Evolutionary conservation across 2,329 filamentous ascomycete species (phyloP), one percentile per base, ranked within the genome.

Genomic region (Lojkania enalia): DNA sequence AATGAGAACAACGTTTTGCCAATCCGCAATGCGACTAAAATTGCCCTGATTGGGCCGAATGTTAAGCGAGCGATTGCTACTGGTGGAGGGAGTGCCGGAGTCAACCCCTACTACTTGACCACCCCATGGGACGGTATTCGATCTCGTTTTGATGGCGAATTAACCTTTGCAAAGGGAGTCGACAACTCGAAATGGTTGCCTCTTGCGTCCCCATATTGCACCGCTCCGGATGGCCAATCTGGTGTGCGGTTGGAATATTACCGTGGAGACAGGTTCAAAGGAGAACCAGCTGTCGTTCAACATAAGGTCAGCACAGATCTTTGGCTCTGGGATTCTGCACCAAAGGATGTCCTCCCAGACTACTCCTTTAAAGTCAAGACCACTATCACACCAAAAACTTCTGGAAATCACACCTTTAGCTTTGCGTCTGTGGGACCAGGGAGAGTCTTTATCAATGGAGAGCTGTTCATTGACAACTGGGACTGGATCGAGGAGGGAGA

Each of bases 281-380:
- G 82, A 2, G 63, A 73, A 16, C 79, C 83, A 7, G 72, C 77
- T 1, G 73, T 83, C 13, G 72, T 79, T 2, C 82, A 86, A 59
- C 75, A 77, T 39, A 78, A 84, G 50, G 76, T 72, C 5, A 85
- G 84, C 57, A 86, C 83, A 0, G 83, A 87, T 59, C 75, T 87
- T 1, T 86, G 85, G 73, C 74, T 87, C 2, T 87, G 84, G 83
- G 84, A 87, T 54, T 86, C 84, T 2, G 83, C 82, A 1, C 84
- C 84, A 4, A 73, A 75, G 16, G 73, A 83, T 48, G 76, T 85
- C 12, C 79, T 83, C 0, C 81, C 81, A 0, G 77, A 82, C 42
- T 86, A 82, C 77, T 86, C 83, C 1, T 84, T 83, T 40, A 70
- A 81, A 35, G 82, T 81, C 18, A 86, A 78, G 38, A 83, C 82